phyloP scores from a whole-genome alignment of 2,329 filamentous ascomycete genomes.

The Penicillium sp. region DNA sequence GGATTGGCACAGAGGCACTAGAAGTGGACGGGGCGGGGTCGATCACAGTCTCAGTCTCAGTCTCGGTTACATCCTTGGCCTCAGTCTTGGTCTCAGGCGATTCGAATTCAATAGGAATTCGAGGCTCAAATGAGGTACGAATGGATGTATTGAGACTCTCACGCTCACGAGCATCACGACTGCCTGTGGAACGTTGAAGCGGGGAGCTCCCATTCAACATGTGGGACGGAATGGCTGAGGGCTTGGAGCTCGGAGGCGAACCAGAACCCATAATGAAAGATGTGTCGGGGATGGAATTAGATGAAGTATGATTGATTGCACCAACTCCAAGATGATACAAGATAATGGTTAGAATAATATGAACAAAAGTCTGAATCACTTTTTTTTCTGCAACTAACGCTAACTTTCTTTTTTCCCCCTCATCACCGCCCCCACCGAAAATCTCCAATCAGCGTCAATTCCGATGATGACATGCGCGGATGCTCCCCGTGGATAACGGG shows the following conservation, averaged over 20 bases:
- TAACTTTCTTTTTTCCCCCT: slow-evolving; percentile 12
- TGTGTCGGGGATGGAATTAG: background rate
- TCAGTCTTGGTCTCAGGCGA: slow-evolving; percentile 18
- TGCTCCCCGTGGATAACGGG: slow-evolving; percentile 3
- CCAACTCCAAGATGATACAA: background rate
- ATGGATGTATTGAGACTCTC: slow-evolving; percentile 61
- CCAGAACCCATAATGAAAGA: slow-evolving; percentile 46
- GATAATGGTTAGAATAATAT: background rate
- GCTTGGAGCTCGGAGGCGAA: slow-evolving; percentile 47
- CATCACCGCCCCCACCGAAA: slow-evolving; percentile 6
- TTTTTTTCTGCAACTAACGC: slow-evolving; percentile 8
- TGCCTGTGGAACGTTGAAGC: slow-evolving; percentile 47
- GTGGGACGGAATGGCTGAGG: slow-evolving; percentile 56
- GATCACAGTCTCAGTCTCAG: slow-evolving; percentile 15
- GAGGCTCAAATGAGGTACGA: slow-evolving; percentile 54
- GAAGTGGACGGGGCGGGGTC: slow-evolving; percentile 15
- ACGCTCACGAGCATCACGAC: slow-evolving; percentile 55
- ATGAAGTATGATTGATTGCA: background rate
- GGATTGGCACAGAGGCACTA: slow-evolving; percentile 13
- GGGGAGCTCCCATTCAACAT: slow-evolving; percentile 57
- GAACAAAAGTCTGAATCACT: background rate
- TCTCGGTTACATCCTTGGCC: slow-evolving; percentile 13
- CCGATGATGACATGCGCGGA: slow-evolving; percentile 6
- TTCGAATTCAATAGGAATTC: slow-evolving; percentile 34
- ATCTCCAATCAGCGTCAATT: slow-evolving; percentile 1